Base-by-base conservation (phyloP, 257 asterid species). In the Solanum appendiculatum region DNA sequence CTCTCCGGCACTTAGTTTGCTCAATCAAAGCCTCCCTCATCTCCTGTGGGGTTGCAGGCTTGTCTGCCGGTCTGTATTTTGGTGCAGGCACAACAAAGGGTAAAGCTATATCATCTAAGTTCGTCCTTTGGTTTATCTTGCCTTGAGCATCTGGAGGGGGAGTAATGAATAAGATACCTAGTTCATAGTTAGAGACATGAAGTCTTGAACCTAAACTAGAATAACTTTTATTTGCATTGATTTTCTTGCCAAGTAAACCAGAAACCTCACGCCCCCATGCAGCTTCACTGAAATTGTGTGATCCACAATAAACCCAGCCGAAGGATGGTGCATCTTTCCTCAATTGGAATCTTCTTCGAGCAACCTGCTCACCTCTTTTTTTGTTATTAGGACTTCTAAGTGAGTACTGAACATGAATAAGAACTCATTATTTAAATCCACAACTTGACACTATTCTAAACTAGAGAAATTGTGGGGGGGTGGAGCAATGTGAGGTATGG, bases 281-380 rank as follows among this genome's bases (percentile, higher is more conserved):
- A 27, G 99, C 99, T 84, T 98, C 98, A 81, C 98, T 96, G 91
- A 95, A 95, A 91, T 95, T 96, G 91, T 95, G 98, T 2, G 99
- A 96, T 37, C 99, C 99, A 33, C 91, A 89, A 74, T 95, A 96
- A 86, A 95, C 98, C 98, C 98, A 96, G 37, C 99, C 99, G 3
- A 91, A 95, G 81, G 98, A 91, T 20, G 95, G 89, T 21, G 90
- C 92, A 15, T 90, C 94, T 70, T 82, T 86, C 84, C 86, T 91
- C 12, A 91, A 89, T 84, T 88, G 86, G 86, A 96, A 96, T 84
- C 95, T 91, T 87, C 98, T 90, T 88, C 93, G 91, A 23, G 96
- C 99, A 84, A 96, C 99, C 98, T 96, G 95, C 89, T 88, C 88
- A 88, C 40, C 88, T 69, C 91, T 87, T 80, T 29, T 83, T 82